Base-by-base conservation (phyloP, 2,329 filamentous ascomycete species). In the Thelonectria discophora region DNA sequence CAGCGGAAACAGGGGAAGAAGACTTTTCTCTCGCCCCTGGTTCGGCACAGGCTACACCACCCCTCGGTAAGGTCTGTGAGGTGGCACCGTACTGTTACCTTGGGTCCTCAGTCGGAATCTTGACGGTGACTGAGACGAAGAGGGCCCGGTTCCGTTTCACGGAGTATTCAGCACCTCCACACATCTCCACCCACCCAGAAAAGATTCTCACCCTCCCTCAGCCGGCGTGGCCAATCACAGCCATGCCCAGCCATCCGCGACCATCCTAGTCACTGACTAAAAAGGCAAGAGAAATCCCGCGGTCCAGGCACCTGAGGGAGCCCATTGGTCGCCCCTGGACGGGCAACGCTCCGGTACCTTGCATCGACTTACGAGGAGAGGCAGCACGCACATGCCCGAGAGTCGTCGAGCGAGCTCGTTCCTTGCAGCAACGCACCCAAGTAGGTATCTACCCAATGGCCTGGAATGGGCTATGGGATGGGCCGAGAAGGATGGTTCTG, bases 311-410 rank as follows among this genome's bases (percentile, higher is more conserved):
- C 71, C 54, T 30, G 24, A 24, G n/a, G 54, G 10, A 50, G 17
- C 49, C 64, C 20, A 76, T 76, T 76, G 74, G 74, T 48, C 62
- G 60, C 68, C 53, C 62, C 59, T 55, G 45, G 37, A 53, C 55
- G 53, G 43, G n/a, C 45, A 39, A 24, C 48, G 15, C 49, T 52
- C 63, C 52, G 62, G 71, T 72, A 66, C 73, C 72, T 73, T 72
- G 68, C 63, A 42, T 42, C 17, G n/a, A 42, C 39, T 17, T 24
- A 46, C 42, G 42, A 46, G 42, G 2, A 46, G 20, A 15, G 45
- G 51, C 45, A 40, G 51, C 24, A 43, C 27, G 30, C 39, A 55
- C 62, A 63, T 57, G 68, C 62, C 60, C 55, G 51, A 65, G 68
- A 67, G 64, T 49, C 69, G 70, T 56, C 48, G 55, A 32, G 62